Base-by-base conservation (phyloP, 805 yeast genomes). In the Crinitomyces ghanaensis region DNA sequence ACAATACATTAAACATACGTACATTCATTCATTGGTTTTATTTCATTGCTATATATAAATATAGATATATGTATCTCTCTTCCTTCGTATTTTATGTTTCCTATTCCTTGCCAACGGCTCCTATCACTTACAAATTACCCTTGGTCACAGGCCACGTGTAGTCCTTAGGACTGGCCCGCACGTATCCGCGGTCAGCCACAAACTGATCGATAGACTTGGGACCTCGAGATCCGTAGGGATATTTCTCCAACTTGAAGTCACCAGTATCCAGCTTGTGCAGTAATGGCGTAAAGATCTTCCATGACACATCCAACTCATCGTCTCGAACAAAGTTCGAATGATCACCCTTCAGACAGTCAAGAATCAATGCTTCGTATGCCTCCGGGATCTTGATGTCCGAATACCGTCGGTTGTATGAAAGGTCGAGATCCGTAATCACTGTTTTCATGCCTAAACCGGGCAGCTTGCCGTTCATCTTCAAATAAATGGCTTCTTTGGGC, bases 261-360 rank as follows among this genome's bases (percentile, higher is more conserved):
- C 73, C 78, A 30, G 76, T 67, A 60, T 88, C 97, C 38, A 91
- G 65, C 57, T 71, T 67, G 41, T 91, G 65, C 53, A 91, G 70
- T 45, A 91, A 65, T 12, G 97, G 97, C 13, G 97, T 91, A 66
- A 88, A 91, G 38, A 91, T 64, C 46, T 68, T 69, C 98, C 98
- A 91, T 40, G 93, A 78, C 38, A 78, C 75, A 36, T 86, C 96
- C 53, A 91, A 71, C 65, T 91, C 98, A 56, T 91, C 98, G 55
- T 88, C 96, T 63, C 98, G 78, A 21, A 91, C 97, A 56, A 91
- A 91, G 65, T 88, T 88, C 33, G 97, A 81, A 62, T 91, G 98
- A 60, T 86, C 94, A 37, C 93, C 97, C 46, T 73, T 70, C 53
- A 79, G 60, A 42, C 88, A 81, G 59, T 91, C 97, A 59, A 93